Base-by-base conservation (phyloP, 306 rosid genomes). In the Dalbergia cultrata region DNA sequence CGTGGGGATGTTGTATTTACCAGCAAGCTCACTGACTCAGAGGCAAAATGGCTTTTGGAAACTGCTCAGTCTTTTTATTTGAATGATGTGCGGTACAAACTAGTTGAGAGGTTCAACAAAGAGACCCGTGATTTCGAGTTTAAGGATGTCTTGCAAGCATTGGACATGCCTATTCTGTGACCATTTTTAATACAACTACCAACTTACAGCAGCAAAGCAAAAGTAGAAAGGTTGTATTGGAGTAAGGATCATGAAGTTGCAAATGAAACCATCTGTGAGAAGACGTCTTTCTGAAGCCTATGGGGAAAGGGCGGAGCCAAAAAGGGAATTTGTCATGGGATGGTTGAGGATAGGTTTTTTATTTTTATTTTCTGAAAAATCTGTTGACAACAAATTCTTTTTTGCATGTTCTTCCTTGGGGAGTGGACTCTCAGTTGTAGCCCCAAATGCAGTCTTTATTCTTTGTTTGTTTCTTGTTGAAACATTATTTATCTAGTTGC, bases 101-200 rank as follows among this genome's bases (percentile, higher is more conserved):
- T 90, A 82, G 98, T 93, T 14, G 96, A 95, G 84, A 88, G 88
- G 81, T 93, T 95, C 87, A 95, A 95, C 88, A 90, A 78, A 81
- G 87, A 93, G 72, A 85, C 99, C 7, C 90, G 9, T n/a, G 99
- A 93, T 41, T 95, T 95, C 65, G 98, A 95, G 87, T 93, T 93
- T 81, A 95, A 91, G 84, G 98, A 93, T 80, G 96, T 95, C 68
- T 82, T 95, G 81, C 94, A 85, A 87, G 91, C 88, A 7, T 74
- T 95, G 81, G 91, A 89, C 69, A 91, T 93, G 92, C 97, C 99
- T 26, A 74, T 66, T 67, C 52, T 92, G 67, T 93, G 87, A 90
- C 72, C 78, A 54, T 77, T 79, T 76, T 76, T 43, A 39, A 19
- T 53, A n/a, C 59, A 69, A 39, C 18, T 33, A 66, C 60, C 37